Conservation (phyloP, 208 protist species). For the Crithidia sp. region DNA sequence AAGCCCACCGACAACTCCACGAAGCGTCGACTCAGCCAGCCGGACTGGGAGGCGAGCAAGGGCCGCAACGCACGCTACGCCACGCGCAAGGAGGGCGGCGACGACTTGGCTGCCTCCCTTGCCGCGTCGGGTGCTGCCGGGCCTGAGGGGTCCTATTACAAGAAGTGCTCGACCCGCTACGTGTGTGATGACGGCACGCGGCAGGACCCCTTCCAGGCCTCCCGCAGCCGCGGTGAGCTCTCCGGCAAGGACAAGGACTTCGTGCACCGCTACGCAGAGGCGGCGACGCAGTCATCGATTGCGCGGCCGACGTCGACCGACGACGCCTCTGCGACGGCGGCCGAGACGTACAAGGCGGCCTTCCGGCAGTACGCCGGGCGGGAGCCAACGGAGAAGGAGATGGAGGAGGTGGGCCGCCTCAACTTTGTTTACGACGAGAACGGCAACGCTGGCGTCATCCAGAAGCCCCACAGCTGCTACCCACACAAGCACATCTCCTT, state of each 20-base stretch:
- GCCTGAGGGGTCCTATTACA: conserved; percentile 55
- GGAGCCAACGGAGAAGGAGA: conserved; percentile 70
- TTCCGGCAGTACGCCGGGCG: conserved; percentile 76
- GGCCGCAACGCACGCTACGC: conserved; percentile 34
- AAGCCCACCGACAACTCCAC: conserved; percentile 32
- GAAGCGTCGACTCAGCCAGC: conserved; percentile 27
- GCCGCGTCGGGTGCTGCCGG: not conserved
- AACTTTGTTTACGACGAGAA: conserved; percentile 78
- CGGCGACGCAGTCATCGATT: conserved; percentile 41
- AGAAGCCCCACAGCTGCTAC: conserved; percentile 82
- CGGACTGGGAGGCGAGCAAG: not conserved
- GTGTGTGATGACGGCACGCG: conserved; percentile 19
- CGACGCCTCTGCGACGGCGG: conserved; percentile 40
- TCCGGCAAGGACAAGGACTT: conserved; percentile 80
- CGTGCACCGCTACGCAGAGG: conserved; percentile 81
- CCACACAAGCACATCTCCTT: conserved; percentile 81
- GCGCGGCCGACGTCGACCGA: conserved; percentile 41
- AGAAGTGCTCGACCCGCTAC: conserved; percentile 44
- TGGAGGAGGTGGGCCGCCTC: conserved; percentile 73
- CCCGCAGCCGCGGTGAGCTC: conserved; percentile 53
- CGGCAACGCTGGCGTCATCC: conserved; percentile 74
- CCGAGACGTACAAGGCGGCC: conserved; percentile 73
- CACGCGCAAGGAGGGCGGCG: conserved; percentile 32
- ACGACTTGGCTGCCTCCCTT: conserved; percentile 19
- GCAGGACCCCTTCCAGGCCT: conserved; percentile 63